phyloP scores from a whole-genome alignment of 2,329 filamentous ascomycete species.

The Camptophora hylomeconis region DNA sequence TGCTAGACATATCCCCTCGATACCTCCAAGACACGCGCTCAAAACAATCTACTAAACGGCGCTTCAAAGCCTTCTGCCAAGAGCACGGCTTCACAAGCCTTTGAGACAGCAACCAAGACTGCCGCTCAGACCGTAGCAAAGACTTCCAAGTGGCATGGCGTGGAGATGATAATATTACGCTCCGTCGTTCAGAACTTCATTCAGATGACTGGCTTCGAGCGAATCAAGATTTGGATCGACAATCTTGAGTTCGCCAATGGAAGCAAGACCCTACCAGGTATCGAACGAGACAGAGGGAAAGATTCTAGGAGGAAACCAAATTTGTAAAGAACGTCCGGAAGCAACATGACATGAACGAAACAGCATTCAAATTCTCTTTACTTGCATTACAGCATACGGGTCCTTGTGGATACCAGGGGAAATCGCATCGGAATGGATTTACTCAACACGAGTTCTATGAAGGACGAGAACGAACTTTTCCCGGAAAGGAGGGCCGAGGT shows the following conservation, averaged over 20 bases:
- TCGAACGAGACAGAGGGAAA: constrained; percentile 15
- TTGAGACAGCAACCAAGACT: constrained; percentile 20
- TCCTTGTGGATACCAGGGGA: too few relatives aligned
- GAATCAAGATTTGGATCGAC: constrained; percentile 31
- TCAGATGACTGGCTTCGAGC: constrained; percentile 33
- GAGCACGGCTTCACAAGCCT: constrained; percentile 5
- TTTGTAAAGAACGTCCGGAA: too few relatives aligned
- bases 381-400: too few relatives aligned
- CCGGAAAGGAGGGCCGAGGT: too few relatives aligned
- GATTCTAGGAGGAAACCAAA: too few relatives aligned
- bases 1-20: constrained; percentile 35
- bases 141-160: constrained; percentile 27
- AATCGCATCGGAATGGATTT: too few relatives aligned
- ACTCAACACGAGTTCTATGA: too few relatives aligned
- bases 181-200: constrained; percentile 37
- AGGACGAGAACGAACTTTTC: too few relatives aligned
- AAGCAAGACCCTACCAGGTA: constrained; percentile 13
- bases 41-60: constrained; percentile 30
- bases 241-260: constrained; percentile 21
- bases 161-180: constrained; percentile 34
- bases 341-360: too few relatives aligned
- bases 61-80: constrained; percentile 4
- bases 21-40: constrained; percentile 35
- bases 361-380: too few relatives aligned
- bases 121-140: constrained; percentile 29